A percentile compares a stretch with the other conserved stretches of the same genome.
Conservation (phyloP, 2,329 filamentous ascomycete species). For the Alternaria tenuissima region DNA sequence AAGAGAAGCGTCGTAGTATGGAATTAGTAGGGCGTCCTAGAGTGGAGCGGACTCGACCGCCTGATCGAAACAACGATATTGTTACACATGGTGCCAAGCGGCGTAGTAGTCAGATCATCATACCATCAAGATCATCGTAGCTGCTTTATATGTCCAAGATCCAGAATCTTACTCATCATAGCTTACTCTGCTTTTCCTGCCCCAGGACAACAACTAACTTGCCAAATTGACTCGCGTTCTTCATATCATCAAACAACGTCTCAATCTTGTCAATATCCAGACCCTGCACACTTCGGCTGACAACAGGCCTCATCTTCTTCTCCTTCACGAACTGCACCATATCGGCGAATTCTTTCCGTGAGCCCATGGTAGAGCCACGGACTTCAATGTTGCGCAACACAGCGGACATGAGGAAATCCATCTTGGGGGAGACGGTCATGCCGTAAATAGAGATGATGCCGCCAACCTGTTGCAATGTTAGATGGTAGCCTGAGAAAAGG, state of each 20-base stretch:
- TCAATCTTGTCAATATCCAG: constrained; percentile 82
- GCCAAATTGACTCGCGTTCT: constrained; percentile 84
- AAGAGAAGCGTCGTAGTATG: too few species aligned
- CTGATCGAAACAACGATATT: too few species aligned
- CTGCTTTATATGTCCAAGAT: not conserved
- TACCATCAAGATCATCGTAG: not conserved
- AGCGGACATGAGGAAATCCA: constrained; percentile 85
- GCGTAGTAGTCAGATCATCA: too few species aligned
- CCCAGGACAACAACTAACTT: constrained; percentile 77
- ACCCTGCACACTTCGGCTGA: constrained; percentile 77
- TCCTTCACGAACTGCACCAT: constrained; percentile 84
- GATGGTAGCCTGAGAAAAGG: not conserved
- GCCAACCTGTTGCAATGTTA: constrained; percentile 60
- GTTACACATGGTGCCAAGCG: too few species aligned
- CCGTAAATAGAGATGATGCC: constrained; percentile 89
- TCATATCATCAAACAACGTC: constrained; percentile 86
- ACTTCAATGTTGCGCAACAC: constrained; percentile 89
- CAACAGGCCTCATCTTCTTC: constrained; percentile 76
- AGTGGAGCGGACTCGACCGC: too few species aligned
- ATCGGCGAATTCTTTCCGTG: constrained; percentile 84
- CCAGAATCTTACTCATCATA: constrained; percentile 8
- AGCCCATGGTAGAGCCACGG: constrained; percentile 89
- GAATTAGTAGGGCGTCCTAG: too few species aligned
- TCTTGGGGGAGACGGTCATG: constrained; percentile 86
- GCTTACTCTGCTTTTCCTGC: constrained; percentile 39